phyloP scores from a whole-genome alignment of 1,284 basidiomycete species.

The Naganishia sp. region DNA sequence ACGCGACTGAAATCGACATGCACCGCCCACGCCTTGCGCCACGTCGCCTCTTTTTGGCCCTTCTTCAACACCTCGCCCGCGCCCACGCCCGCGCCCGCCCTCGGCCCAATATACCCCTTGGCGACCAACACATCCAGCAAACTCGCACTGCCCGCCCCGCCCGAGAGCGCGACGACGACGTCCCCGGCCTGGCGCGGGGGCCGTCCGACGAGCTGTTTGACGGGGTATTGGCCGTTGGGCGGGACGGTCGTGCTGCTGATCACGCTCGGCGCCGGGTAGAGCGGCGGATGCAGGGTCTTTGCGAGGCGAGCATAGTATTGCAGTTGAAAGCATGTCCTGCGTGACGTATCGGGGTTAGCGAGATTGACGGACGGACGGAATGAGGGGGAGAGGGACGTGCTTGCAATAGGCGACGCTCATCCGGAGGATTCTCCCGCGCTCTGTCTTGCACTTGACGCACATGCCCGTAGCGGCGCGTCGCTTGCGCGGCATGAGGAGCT shows the following conservation, averaged over 20 bases:
- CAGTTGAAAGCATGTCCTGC: constrained; percentile 21
- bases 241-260: constrained; percentile 10
- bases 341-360: too few relatives aligned
- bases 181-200: constrained; percentile 38
- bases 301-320: constrained; percentile 36
- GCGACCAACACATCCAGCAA: constrained; percentile 43
- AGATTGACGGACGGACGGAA: background rate
- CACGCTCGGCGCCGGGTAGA: constrained; percentile 32
- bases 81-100: constrained; percentile 28
- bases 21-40: constrained; percentile 45
- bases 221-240: constrained; percentile 15
- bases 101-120: constrained; percentile 39
- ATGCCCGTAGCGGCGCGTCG: constrained; percentile 35
- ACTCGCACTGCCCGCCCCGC: constrained; percentile 48
- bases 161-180: constrained; percentile 43
- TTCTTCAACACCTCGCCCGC: constrained; percentile 40
- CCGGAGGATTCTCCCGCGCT: constrained; percentile 43
- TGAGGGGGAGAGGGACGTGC: constrained; percentile 36
- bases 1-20: constrained; percentile 50
- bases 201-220: constrained; percentile 32
- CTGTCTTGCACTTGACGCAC: constrained; percentile 44
- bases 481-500: constrained; percentile 43
- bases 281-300: constrained; percentile 41
- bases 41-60: constrained; percentile 39
- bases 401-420: constrained; percentile 46